These are phyloP conservation scores for Cryphonectria nitschkei DNA, from an alignment of 2,329 filamentous ascomycete genomes.

Conservation along the genomic window DNA sequence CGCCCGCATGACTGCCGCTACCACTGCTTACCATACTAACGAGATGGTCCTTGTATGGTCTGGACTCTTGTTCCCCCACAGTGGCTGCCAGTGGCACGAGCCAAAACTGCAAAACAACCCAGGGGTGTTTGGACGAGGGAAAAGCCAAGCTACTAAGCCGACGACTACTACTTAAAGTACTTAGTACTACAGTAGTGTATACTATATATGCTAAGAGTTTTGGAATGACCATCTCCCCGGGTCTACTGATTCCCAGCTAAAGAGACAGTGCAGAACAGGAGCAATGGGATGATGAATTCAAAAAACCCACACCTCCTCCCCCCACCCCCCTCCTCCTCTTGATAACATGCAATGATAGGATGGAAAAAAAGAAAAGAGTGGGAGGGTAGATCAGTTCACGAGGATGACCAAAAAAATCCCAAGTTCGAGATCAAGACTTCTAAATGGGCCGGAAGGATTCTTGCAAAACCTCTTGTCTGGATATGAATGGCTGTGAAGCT, in stretches of 20 bases:
- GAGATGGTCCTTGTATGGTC: neutral
- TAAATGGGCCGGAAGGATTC: slow-evolving; percentile 19
- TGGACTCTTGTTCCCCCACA: neutral
- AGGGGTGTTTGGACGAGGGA: no score
- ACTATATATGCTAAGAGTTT: neutral
- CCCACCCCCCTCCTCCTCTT: neutral
- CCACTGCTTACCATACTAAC: neutral
- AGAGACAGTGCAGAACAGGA: neutral
- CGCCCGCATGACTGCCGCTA: neutral
- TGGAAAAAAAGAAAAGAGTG: slow-evolving; percentile 11
- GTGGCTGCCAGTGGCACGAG: neutral
- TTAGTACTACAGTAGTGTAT: no score
- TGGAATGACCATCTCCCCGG: neutral
- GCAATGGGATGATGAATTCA: neutral
- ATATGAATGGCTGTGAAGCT: slow-evolving; percentile 25
- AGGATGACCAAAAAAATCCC: neutral
- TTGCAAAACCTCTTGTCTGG: slow-evolving; percentile 5
- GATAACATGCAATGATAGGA: slow-evolving; percentile 14
- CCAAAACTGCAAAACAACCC: neutral
- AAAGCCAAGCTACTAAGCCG: neutral
- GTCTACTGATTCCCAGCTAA: neutral
- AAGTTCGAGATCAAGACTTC: neutral
- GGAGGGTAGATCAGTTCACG: neutral
- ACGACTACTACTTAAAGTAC: neutral
- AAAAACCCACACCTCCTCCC: neutral